These are phyloP conservation scores for Glarea lozoyensis DNA, from an alignment of 495 filamentous ascomycete species.

Conservation along the genomic window DNA sequence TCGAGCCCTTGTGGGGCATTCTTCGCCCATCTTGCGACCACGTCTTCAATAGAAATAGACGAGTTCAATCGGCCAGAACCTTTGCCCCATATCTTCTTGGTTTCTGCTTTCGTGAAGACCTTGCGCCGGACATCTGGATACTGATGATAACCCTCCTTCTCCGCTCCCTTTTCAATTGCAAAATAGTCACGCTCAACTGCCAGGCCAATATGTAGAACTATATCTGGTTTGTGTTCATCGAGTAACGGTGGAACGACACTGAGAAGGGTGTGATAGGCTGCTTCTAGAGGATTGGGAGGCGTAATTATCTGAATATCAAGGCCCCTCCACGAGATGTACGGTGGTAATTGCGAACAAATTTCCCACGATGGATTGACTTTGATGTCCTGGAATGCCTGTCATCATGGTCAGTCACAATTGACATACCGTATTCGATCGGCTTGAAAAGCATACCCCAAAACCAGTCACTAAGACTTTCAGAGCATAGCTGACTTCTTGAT, in stretches of 20 bases:
- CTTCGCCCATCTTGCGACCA: conserved; percentile 8
- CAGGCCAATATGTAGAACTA: conserved; percentile 23
- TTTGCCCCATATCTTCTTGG: conserved; percentile 22
- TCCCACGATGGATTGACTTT: conserved; percentile 16
- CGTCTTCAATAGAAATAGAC: conserved; percentile 15
- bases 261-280: conserved; percentile 20
- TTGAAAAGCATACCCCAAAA: background rate
- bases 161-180: conserved; percentile 20
- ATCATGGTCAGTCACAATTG: background rate
- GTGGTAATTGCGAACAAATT: conserved; percentile 7
- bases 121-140: conserved; percentile 19
- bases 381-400: conserved; percentile 10
- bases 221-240: conserved; percentile 17
- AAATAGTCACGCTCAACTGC: conserved; percentile 18
- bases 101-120: conserved; percentile 21
- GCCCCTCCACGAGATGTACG: background rate
- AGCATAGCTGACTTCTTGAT: too few species aligned
- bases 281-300: conserved; percentile 10
- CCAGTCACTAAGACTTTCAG: background rate
- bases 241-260: conserved; percentile 13
- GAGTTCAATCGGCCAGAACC: conserved; percentile 14
- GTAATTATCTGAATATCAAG: conserved; percentile 12
- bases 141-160: conserved; percentile 24
- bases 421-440: too few species aligned
- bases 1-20: conserved; percentile 6